Evolutionary conservation across 2,329 filamentous ascomycete genomes (phyloP), one percentile per base, ranked within the genome.

Genomic region (Fusarium lyarnte): DNA sequence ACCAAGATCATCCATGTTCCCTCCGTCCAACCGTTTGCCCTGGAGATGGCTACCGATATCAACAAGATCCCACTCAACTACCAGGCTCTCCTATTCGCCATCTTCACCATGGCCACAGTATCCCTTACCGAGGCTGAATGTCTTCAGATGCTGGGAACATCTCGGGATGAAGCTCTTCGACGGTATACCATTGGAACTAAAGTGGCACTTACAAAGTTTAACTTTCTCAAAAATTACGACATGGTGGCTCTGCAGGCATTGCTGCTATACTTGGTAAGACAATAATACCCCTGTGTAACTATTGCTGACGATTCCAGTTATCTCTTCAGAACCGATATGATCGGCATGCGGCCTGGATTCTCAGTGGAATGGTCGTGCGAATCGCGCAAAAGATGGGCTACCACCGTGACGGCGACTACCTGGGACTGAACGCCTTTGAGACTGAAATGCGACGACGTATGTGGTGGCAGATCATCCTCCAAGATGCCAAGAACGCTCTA

Each of bases 1-100:
- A 89, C 90, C 73, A 95, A 94, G 78, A 82, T 89, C 49, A 89
- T 94, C 29, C 93, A 95, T 77, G 87, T 91, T 3, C 92, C 93
- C 1, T 90, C 90, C 0, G 80, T 94, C 8, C 90, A 94, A 75
- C 86, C 87, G 5, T 86, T 88, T 49, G 83, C 94, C 12, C 85
- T 92, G 41, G 88, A 92, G 64, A 90, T 91, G 5, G 87, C 87
- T 3, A 85, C 85, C 21, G 86, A 89, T 67, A 82, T 91, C 25
- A 81, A 83, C 17, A 85, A 84, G 45, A 80, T 93, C 4, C 86
- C 87, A 0, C 84, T 87, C 43, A 88, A 88, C 59, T 81, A 89
- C 29, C 89, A 92, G 78, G 88, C 90, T 0, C 83, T 92, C 8
- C 79, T 92, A 57, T 91, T 91, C 69, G 83, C 88, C 71, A 91